These are phyloP conservation scores for Cutaneotrichosporon cavernicola DNA, from an alignment of 1,284 basidiomycete genomes.

Conservation along the genomic window DNA sequence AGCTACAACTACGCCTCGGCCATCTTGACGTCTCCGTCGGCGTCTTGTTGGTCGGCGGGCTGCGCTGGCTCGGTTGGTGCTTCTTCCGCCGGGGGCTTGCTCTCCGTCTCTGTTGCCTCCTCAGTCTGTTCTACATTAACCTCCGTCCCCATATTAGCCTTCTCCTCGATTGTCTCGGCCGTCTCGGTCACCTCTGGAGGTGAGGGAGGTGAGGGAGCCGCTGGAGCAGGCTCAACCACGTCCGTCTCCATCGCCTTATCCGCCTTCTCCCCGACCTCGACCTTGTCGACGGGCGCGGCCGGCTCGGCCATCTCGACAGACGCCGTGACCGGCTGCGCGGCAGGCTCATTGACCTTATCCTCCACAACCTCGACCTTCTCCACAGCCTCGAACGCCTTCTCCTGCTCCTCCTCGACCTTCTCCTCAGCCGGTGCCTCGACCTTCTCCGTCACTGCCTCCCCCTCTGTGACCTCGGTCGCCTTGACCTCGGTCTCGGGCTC, in stretches of 20 bases:
- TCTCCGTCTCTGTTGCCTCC: constrained; percentile 3
- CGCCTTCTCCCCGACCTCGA: not conserved
- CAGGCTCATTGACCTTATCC: not conserved
- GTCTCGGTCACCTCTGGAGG: not conserved
- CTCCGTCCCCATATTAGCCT: not conserved
- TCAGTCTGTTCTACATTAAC: not conserved
- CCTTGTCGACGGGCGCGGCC: not conserved
- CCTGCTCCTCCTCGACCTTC: not conserved
- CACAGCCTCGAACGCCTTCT: not conserved
- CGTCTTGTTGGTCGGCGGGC: not conserved
- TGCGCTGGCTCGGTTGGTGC: not conserved
- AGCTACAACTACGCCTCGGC: constrained; percentile 1
- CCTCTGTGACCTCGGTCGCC: not conserved
- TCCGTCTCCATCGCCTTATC: not conserved
- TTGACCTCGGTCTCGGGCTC: not conserved
- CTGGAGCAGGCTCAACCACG: no score
- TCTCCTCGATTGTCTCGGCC: not conserved
- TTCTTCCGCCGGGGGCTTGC: not conserved
- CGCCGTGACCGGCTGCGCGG: constrained; percentile 2
- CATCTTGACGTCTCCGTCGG: constrained; percentile 9
- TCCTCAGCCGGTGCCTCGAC: not conserved
- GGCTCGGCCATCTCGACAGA: not conserved
- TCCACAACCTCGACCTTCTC: not conserved
- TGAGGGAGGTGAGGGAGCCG: no score
- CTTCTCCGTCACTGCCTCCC: constrained; percentile 1